Percentiles rank a stretch among this genome's conserved stretches.
phyloP scores from a whole-genome alignment of 805 yeast genomes.

The Zygotorulaspora danielsina region DNA sequence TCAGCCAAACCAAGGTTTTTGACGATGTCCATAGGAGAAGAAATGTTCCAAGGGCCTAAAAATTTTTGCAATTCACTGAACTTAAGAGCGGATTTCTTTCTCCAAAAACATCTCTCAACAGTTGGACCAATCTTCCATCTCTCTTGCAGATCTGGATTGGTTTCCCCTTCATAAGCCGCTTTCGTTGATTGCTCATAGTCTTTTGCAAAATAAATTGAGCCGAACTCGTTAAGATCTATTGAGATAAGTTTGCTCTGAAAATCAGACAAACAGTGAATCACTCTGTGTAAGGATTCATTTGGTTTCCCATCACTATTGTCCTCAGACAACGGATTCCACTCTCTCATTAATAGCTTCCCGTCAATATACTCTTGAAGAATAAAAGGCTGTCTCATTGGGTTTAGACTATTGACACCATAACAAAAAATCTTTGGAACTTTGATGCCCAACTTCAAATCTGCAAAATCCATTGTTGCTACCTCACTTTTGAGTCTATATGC shows the following conservation, averaged over 20 bases:
- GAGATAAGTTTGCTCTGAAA: conserved; percentile 53
- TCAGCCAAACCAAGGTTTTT: conserved; percentile 62
- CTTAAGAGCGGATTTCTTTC: conserved; percentile 54
- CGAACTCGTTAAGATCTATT: conserved; percentile 64
- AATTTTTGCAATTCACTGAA: conserved; percentile 45
- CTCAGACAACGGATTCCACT: conserved; percentile 84
- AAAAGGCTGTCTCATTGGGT: conserved; percentile 68
- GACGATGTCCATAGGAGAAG: conserved; percentile 58
- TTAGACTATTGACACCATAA: conserved; percentile 58
- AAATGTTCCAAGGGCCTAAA: conserved; percentile 72
- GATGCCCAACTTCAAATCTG: conserved; percentile 56
- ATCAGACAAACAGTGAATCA: conserved; percentile 69
- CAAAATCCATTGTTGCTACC: conserved; percentile 90
- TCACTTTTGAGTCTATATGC: conserved; percentile 75
- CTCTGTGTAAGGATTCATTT: conserved; percentile 49
- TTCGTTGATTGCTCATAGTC: conserved; percentile 49
- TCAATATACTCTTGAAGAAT: conserved; percentile 74
- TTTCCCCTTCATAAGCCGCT: conserved; percentile 59
- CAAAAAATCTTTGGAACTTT: conserved; percentile 69
- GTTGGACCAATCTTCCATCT: conserved; percentile 94
- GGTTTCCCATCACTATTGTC: conserved; percentile 44
- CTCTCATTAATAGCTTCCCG: conserved; percentile 79
- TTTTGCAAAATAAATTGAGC: conserved; percentile 73
- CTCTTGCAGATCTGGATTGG: conserved; percentile 43
- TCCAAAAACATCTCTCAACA: conserved; percentile 73